Percentiles rank a stretch among this genome's conserved stretches.
phyloP scores from a whole-genome alignment of 2,329 filamentous ascomycete species.

The Cladosporium austrohemisphaericum region DNA sequence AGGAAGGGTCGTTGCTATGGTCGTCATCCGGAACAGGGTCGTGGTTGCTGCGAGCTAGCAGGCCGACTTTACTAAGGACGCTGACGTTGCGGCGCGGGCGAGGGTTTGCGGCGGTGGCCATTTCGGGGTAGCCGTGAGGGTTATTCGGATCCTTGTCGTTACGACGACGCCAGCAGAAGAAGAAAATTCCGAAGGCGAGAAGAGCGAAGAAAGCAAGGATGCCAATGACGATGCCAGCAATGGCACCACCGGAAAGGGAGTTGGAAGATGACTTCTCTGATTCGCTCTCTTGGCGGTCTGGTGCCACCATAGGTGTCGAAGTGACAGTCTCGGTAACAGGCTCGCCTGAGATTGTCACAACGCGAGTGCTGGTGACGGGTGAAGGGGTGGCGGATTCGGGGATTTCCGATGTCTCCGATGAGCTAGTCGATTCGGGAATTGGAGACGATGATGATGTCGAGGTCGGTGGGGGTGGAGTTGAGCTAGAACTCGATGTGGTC shows the following conservation, averaged over 20 bases:
- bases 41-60: constrained; percentile 32
- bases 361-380: constrained; percentile 35
- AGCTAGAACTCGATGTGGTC: constrained; percentile 9
- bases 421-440: constrained; percentile 17
- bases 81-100: constrained; percentile 40
- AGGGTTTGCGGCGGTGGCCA: constrained; percentile 2
- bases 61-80: constrained; percentile 46
- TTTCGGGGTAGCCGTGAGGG: constrained; percentile 12
- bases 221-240: constrained; percentile 46
- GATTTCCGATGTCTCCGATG: constrained; percentile 18
- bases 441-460: constrained; percentile 18
- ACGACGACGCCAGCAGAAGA: constrained; percentile 38
- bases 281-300: constrained; percentile 22
- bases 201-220: constrained; percentile 37
- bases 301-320: constrained; percentile 31
- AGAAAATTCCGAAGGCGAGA: constrained; percentile 36
- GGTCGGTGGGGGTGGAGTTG: constrained; percentile 9
- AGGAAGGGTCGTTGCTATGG: constrained; percentile 22
- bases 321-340: constrained; percentile 45
- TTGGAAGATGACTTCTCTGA: constrained; percentile 18
- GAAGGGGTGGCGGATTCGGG: constrained; percentile 23
- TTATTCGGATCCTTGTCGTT: constrained; percentile 8
- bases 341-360: constrained; percentile 43
- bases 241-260: constrained; percentile 39
- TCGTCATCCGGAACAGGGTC: constrained; percentile 8